phyloP scores from a whole-genome alignment of 1,284 basidiomycete species.

The Porogramme epimiltina region DNA sequence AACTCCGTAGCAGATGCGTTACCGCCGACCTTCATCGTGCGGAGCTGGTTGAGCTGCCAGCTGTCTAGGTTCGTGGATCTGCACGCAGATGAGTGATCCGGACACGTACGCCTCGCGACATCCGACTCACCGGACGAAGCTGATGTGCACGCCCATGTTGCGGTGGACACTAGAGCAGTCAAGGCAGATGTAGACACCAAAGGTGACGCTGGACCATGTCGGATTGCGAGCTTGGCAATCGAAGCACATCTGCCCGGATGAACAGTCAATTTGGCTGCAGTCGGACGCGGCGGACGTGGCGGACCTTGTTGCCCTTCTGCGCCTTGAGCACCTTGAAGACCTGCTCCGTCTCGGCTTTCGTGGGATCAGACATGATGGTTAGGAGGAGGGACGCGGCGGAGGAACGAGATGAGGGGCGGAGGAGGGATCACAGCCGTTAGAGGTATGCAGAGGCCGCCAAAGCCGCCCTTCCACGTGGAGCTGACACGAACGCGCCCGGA shows the following conservation, averaged over 20 bases:
- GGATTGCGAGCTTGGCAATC: conserved; percentile 97
- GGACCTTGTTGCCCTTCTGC: conserved; percentile 90
- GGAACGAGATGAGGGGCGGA: not conserved
- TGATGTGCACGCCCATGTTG: conserved; percentile 98
- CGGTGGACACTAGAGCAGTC: conserved; percentile 96
- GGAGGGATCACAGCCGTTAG: not conserved
- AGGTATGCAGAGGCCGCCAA: too few relatives aligned
- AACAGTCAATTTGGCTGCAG: not conserved
- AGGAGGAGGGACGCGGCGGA: not conserved
- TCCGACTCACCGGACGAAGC: conserved; percentile 86
- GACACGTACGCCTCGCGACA: not conserved
- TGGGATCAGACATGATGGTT: conserved; percentile 62
- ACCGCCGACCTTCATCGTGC: conserved; percentile 96
- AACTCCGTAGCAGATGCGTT: conserved; percentile 91
- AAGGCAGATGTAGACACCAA: conserved; percentile 96
- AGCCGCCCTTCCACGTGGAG: too few relatives aligned
- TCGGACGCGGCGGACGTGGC: not conserved
- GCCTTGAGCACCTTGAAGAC: conserved; percentile 76
- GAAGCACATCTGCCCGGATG: conserved; percentile 78
- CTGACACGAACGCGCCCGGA: too few relatives aligned
- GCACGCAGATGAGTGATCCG: not conserved
- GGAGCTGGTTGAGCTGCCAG: conserved; percentile 91
- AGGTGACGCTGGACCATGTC: conserved; percentile 97
- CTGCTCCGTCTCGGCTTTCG: conserved; percentile 78
- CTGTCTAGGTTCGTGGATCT: conserved; percentile 97